Evolutionary conservation across 768 basidiomycete genomes (phyloP), one percentile per base, ranked within the genome.

Genomic region (Cystoderma amianthinum): DNA sequence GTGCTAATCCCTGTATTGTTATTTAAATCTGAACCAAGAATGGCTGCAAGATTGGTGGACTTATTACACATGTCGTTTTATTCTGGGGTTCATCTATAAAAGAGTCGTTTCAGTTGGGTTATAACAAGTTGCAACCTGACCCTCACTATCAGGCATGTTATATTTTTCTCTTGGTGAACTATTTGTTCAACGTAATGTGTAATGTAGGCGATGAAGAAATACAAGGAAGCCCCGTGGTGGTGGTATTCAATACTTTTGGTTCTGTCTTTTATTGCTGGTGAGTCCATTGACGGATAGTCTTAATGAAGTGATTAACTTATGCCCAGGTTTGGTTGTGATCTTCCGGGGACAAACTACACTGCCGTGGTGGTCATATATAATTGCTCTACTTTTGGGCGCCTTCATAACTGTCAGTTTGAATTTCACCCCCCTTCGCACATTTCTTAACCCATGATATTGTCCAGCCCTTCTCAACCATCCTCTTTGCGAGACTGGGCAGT

Each of bases 361-460:
- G 13, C 74, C 79, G 3, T 75, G 71, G 71, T 80, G 75, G 70
- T 75, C 75, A 1, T 82, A 74, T 52, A 69, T 83, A 22, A 54
- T 78, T 37, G 76, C 80, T 0, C 55, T 82, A 15, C 51, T 74
- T 9, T 55, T 77, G 11, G 78, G 78, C 28, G 63, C 61, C 5
- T 69, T 69, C 40, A 54, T 68, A 5, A 62, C 65, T 12, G 65
- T 65, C 47, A 13, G 55, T 37, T 13, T n/a, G 20, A 12, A 32
- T n/a, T 10, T n/a, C 11, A 18, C 23, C 12, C 4, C 18, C 44
- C 10, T 11, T 4, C n/a, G 19, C 34, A 21, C 16, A 23, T 21
- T 19, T 16, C n/a, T 30, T 9, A 30, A 9, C 15, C 9, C 9
- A 30, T 30, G 10, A 30, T 30, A 30, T 22, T 28, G 4, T 20